Base-by-base conservation (phyloP, 805 yeast genomes). In the Kuraishia cidri region DNA sequence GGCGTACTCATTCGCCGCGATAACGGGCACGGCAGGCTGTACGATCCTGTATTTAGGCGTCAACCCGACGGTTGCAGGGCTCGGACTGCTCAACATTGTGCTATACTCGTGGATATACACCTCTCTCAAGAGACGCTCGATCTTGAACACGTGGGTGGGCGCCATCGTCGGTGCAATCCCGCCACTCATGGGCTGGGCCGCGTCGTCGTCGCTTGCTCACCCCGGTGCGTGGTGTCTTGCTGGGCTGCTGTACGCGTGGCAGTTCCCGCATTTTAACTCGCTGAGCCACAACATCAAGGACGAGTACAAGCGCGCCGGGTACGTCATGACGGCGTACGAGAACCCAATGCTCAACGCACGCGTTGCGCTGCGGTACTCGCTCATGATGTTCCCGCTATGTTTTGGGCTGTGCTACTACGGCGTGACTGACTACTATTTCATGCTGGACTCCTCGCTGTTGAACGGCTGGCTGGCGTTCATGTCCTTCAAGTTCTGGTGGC, bases 121-220 rank as follows among this genome's bases (percentile, higher is more conserved):
- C 0, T 80, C 96, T 0, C 60, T 92, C 52, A 92, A 92, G 51
- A 69, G 98, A 35, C 73, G 67, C 38, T 78, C 84, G 16, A 90
- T 92, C 32, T 53, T 83, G 26, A 92, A 92, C 55, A 92, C 98
- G 1, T 92, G 98, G 98, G 92, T 92, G 3, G 98, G 98, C 13
- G 98, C 98, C 0, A 54, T 92, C n/a, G 98, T 92, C 4, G 98
- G 98, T 4, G 98, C 97, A 0, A 83, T 92, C 30, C 98, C 98
- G 0, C 98, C 98, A 14, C 66, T 92, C 32, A 92, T 92, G 98
- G 98, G 98, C 2, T 92, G 98, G 98, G 96, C 95, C 2, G 86
- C 90, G 0, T 82, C 95, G 9, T 75, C 85, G 3, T 72, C 87
- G 1, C 58, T 88, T 24, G 43, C 69, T 3, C 84, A 86, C 41